phyloP scores from a whole-genome alignment of 176 grass and related monocot genomes.

The Oryza rufipogon region DNA sequence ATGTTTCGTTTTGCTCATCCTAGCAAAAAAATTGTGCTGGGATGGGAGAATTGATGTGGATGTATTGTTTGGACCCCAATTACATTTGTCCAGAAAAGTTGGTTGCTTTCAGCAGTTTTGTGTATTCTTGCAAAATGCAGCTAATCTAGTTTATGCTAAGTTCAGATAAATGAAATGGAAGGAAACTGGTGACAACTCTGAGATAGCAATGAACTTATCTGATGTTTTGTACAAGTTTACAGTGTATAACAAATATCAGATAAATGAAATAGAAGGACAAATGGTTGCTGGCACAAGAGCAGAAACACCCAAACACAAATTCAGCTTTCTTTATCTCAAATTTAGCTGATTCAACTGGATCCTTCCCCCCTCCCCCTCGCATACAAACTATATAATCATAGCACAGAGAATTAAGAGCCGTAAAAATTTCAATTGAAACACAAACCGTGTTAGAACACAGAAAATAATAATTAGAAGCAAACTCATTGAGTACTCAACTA shows the following conservation, averaged over 20 bases:
- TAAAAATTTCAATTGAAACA: not conserved
- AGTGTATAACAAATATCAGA: not conserved
- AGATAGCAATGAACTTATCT: too few species aligned
- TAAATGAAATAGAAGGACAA: too few species aligned
- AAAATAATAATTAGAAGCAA: not conserved
- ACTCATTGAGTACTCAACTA: not conserved
- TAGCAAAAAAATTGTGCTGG: slow-evolving; percentile 34
- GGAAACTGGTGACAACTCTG: too few species aligned
- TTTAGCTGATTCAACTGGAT: not conserved
- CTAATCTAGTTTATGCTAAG: not conserved
- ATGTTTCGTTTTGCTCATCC: slow-evolving; percentile 27
- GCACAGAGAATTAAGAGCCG: not conserved
- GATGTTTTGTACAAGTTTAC: not conserved
- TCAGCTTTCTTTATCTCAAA: not conserved
- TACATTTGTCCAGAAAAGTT: slow-evolving; percentile 37
- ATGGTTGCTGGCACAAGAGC: not conserved
- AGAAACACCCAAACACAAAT: not conserved
- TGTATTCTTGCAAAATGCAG: not conserved
- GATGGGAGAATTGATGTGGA: slow-evolving; percentile 28
- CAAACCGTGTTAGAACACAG: not conserved
- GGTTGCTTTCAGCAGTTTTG: slow-evolving; percentile 7
- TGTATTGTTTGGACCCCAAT: slow-evolving; percentile 40
- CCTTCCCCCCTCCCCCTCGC: too few species aligned
- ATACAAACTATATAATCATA: not conserved
- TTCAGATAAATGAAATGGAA: too few species aligned